Evolutionary conservation across 768 basidiomycete species (phyloP).

Genomic region (Trametes maxima): DNA sequence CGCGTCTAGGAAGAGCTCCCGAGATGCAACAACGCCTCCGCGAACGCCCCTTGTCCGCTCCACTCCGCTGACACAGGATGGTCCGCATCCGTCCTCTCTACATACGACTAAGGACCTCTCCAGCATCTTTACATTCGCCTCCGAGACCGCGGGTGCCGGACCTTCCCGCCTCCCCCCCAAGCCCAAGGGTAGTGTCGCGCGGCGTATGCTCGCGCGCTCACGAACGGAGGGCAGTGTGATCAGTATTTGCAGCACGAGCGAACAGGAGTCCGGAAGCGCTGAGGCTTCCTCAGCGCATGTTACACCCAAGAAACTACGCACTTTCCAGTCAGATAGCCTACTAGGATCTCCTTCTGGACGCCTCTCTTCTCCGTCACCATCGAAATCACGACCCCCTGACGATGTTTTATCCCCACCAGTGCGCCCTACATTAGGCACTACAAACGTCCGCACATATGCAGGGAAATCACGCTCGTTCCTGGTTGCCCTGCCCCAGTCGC

Average conservation of each 20-base stretch:
- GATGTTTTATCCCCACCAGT: constrained; percentile 26
- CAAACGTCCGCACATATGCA: constrained; percentile 67
- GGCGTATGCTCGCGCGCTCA: constrained; percentile 73
- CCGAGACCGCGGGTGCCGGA: not conserved
- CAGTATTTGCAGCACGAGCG: constrained; percentile 29
- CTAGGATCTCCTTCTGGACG: constrained; percentile 23
- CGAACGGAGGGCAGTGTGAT: constrained; percentile 61
- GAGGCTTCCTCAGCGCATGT: constrained; percentile 18
- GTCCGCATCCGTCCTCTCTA: not conserved
- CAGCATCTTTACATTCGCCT: constrained; percentile 45
- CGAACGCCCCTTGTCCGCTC: constrained; percentile 3
- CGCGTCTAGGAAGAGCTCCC: not conserved
- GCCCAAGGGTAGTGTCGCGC: constrained; percentile 44
- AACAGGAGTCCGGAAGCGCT: constrained; percentile 6
- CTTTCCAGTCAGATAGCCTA: constrained; percentile 22
- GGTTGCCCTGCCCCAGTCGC: constrained; percentile 52
- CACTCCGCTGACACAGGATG: not conserved
- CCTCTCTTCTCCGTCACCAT: constrained; percentile 15
- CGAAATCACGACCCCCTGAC: constrained; percentile 24
- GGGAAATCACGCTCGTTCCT: constrained; percentile 82
- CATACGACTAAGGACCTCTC: constrained; percentile 46
- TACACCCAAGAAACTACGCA: constrained; percentile 23
- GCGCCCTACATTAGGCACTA: constrained; percentile 31
- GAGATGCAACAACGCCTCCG: constrained; percentile 14
- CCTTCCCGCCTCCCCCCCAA: constrained; percentile 7